phyloP scores from a whole-genome alignment of 1,284 basidiomycete genomes.

The Boletus subluridellus region DNA sequence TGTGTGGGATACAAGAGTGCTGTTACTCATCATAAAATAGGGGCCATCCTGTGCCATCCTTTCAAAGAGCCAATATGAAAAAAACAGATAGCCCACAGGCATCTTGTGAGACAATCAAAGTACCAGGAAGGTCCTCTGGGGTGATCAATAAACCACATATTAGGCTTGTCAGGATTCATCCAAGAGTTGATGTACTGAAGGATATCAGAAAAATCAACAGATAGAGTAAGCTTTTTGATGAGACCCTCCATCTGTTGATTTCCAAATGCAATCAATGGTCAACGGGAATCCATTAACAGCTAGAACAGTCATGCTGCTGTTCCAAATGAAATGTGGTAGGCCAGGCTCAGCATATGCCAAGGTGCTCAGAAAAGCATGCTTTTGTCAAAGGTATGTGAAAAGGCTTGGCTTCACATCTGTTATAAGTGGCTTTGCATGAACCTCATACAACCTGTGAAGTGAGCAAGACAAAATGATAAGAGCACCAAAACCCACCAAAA shows the following conservation, averaged over 20 bases:
- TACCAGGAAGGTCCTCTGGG: neutral
- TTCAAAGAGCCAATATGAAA: neutral
- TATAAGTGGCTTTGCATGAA: too few relatives aligned
- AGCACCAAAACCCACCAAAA: too few relatives aligned
- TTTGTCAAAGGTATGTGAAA: too few relatives aligned
- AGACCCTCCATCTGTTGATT: neutral
- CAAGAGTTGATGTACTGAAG: constrained; percentile 2
- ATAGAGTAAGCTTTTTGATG: neutral
- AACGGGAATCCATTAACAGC: neutral
- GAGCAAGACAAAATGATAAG: too few relatives aligned
- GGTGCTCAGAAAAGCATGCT: neutral
- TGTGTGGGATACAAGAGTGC: neutral
- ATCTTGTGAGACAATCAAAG: neutral
- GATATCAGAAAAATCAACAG: neutral
- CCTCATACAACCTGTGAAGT: too few relatives aligned
- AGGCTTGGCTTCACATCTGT: too few relatives aligned
- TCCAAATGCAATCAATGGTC: neutral
- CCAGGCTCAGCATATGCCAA: constrained; percentile 1
- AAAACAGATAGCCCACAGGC: neutral
- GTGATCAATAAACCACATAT: constrained; percentile 1
- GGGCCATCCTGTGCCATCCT: neutral
- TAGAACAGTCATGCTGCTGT: neutral
- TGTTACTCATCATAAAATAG: neutral
- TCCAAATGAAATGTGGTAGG: constrained; percentile 8
- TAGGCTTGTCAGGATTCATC: neutral